Base-by-base conservation (phyloP, 768 basidiomycete genomes). In the Kwoniella sp. region DNA sequence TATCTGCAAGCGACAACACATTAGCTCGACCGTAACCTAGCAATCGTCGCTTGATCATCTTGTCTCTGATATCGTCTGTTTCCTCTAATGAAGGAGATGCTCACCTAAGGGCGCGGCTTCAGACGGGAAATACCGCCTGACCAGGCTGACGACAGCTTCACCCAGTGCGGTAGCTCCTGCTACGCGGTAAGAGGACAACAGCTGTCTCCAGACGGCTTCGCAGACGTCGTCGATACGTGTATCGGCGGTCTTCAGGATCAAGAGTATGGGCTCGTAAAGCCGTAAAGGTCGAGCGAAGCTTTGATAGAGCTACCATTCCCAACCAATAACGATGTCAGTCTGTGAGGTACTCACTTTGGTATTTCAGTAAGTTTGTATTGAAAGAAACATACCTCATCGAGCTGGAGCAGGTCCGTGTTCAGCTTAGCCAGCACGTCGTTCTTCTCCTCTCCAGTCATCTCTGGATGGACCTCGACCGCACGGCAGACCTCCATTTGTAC, bases 401-500 rank as follows among this genome's bases (percentile, higher is more conserved):
- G 89, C 22, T 86, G 90, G 68, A 90, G 87, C 51, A 97, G 78
- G 26, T 74, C 63, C 15, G 73, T 69, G 45, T 80, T 73, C 25
- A 79, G 69, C 54, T 58, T 54, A 11, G 66, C 74, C 13, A 82
- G 50, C 45, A 72, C 71, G 9, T 69, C 61, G 1, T 73, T 63
- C 72, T 78, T 74, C 51, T 80, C 78, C 41, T 77, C 77, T 15
- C 70, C 65, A 17, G 70, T 71, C 58, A 82, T 66, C 23, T 75
- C 73, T 2, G 59, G 60, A 47, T 75, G 60, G 70, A 86, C 85
- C 62, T 86, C 85, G 45, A 88, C 71, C 7, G 76, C 80, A 69
- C 90, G 86, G 73, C 87, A 90, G 53, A 96, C 86, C 80, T 97
- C 95, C n/a, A 94, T 83, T 76, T 99, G 96, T 9, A 98, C 92